Evolutionary conservation across 2,329 filamentous ascomycete genomes (phyloP), one percentile per base, ranked within the genome.

Genomic region (Aspergillus brunneoviolaceus): DNA sequence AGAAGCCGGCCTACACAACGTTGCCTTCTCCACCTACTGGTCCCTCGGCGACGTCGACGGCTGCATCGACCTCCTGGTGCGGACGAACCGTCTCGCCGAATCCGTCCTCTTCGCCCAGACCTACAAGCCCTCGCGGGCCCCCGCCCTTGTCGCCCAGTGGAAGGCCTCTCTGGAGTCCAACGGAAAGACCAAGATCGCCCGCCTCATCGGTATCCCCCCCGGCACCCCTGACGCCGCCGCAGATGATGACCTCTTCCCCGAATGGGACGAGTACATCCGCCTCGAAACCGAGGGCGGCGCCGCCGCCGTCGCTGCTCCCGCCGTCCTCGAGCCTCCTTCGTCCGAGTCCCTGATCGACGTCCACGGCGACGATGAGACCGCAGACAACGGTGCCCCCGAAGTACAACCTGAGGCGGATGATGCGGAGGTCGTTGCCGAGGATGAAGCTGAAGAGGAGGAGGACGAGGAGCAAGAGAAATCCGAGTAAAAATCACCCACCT

Each of bases 51-150:
- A 98, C 70, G 80, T 96, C 0, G 86, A 91, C 29, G 89, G 85
- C 21, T 97, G 93, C 72, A 87, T 94, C 23, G 87, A 92, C 59
- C 84, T 96, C 6, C 85, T 99, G 11, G 82, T 86, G 51, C 87
- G 88, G 75, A 97, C 94, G 0, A 88, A 88, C 66, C 85, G 95
- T 50, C 79, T 88, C 39, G 89, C 93, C 0, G 95, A 99, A 77
- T 91, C 95, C 0, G 92, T 92, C 0, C 82, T 99, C 29, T 96
- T 98, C 74, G 87, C 92, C 4, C 94, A 98, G 78, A 99, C 94
- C 2, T 99, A 98, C 79, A 95, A 93, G 80, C 95, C 95, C 0
- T 93, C 89, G 64, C 76, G 88, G 29, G 86, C 91, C 14, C 79
- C 83, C 1, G 84, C 81, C 1, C 82, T 92, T 0, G 92, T 91